phyloP scores from a whole-genome alignment of 768 basidiomycete species.

The Trametes sanguinea region DNA sequence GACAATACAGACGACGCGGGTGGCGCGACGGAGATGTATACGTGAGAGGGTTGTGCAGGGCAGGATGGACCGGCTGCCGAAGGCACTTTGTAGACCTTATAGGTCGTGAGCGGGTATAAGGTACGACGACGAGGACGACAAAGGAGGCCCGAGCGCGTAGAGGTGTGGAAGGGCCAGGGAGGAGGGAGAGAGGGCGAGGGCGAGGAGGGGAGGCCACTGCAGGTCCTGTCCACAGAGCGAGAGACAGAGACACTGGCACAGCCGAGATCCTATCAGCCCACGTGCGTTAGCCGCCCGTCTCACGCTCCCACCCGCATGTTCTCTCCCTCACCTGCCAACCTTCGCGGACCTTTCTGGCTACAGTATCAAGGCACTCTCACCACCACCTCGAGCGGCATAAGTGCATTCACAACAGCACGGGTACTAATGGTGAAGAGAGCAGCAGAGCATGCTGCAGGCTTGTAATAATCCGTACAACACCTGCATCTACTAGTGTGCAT shows the following conservation, averaged over 20 bases:
- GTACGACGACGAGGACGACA: slow-evolving; percentile 3
- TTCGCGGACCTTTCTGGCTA: slow-evolving; percentile 13
- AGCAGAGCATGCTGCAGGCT: no score
- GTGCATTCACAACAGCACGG: no score
- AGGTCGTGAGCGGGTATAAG: neutral
- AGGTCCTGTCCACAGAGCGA: neutral
- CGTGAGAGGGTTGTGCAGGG: neutral
- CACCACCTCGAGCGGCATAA: no score
- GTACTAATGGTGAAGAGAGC: no score
- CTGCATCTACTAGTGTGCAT: no score
- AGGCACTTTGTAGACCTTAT: neutral
- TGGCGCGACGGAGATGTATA: slow-evolving; percentile 6
- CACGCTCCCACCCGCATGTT: neutral
- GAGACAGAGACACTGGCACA: slow-evolving; percentile 12
- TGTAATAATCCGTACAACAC: no score
- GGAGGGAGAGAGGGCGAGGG: no score
- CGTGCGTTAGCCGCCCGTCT: slow-evolving; percentile 5
- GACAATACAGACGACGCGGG: slow-evolving; percentile 5
- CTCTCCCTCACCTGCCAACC: neutral
- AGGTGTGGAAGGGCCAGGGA: no score
- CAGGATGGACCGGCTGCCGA: neutral
- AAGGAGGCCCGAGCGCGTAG: slow-evolving; percentile 3
- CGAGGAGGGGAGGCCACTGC: neutral
- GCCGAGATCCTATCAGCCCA: slow-evolving; percentile 22
- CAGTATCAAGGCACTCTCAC: neutral